Evolutionary conservation across 768 basidiomycete species (phyloP), one percentile per base, ranked within the genome.

Genomic region (Serpula lacrymans): DNA sequence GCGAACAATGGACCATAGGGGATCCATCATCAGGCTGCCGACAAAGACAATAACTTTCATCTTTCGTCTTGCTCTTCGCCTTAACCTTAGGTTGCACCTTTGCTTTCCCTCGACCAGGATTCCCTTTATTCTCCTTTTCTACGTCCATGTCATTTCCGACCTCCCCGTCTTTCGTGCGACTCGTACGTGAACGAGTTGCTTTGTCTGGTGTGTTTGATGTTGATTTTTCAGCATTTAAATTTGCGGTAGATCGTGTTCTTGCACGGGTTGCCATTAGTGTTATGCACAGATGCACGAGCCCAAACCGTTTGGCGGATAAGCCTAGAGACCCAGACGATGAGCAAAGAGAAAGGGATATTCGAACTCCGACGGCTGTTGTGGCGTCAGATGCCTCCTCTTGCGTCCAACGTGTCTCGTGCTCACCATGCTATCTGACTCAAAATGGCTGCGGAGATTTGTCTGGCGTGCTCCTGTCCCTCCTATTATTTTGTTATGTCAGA

Each of bases 1-100:
- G 67, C 18, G 77, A 71, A 55, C 89, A 92, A 25, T 65, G 66
- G 35, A 91, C 81, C 88, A 90, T 89, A 10, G 88, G 87, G 5
- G 82, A 73, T 23, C 84, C 88, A 64, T 88, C 83, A 58, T 90
- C 83, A 27, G 73, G 75, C 35, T 74, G 73, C 17, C 72, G 69
- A 59, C 89, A 92, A 1, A 73, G 62, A 64, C 88, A 91, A 50
- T 75, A 52, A 22, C 53, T 58, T 42, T 53, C 51, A 3, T 42
- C 43, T 43, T 58, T 55, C 27, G 42, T 39, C 24, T 37, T 49
- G 34, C 51, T 35, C 46, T 44, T 48, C 32, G 54, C 21, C 10
- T 45, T 18, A 12, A 39, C 42, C 36, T 48, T 54, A 28, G 43
- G 7, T 23, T 34, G 51, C 16, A 40, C 13, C 43, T 59, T 63